These are phyloP conservation scores for Fraxinus excelsior DNA, from an alignment of 257 asterid genomes.

Conservation along the genomic window DNA sequence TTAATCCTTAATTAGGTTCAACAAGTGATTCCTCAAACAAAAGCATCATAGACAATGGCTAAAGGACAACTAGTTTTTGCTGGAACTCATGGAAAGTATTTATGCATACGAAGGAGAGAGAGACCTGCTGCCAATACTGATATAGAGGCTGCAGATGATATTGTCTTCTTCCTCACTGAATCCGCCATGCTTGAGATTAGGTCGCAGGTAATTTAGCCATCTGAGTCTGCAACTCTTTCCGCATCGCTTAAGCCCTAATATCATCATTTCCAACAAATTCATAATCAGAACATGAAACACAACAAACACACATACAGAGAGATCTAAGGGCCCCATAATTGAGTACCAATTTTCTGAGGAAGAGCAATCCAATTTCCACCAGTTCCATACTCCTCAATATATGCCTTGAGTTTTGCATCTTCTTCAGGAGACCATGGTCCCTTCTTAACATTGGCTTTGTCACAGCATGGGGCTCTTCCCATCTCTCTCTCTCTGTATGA, in stretches of 20 bases:
- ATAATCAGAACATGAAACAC: not conserved
- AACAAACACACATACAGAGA: not conserved
- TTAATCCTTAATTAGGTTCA: slow-evolving; percentile 18
- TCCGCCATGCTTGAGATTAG: slow-evolving; percentile 91
- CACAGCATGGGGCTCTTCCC: slow-evolving; percentile 68
- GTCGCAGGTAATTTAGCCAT: slow-evolving; percentile 91
- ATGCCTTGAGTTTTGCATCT: slow-evolving; percentile 54
- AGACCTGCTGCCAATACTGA: slow-evolving; percentile 99
- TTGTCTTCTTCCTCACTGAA: slow-evolving; percentile 98
- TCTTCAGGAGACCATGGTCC: slow-evolving; percentile 66
- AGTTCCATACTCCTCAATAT: slow-evolving; percentile 48
- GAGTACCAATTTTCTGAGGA: slow-evolving; percentile 55
- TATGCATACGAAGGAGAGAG: slow-evolving; percentile 31
- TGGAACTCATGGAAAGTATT: slow-evolving; percentile 22
- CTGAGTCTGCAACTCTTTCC: slow-evolving; percentile 96
- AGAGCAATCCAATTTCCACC: slow-evolving; percentile 62
- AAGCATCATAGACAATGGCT: slow-evolving; percentile 51
- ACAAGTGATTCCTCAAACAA: slow-evolving; percentile 26
- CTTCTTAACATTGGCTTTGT: slow-evolving; percentile 51
- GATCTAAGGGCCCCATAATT: not conserved
- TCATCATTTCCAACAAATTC: not conserved
- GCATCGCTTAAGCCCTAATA: slow-evolving; percentile 85
- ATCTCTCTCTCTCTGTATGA: not conserved
- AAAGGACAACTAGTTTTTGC: slow-evolving; percentile 61
- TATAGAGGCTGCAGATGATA: slow-evolving; percentile 89